Conservation (phyloP, 2,329 filamentous ascomycete genomes). For the Alternaria conjuncta region DNA sequence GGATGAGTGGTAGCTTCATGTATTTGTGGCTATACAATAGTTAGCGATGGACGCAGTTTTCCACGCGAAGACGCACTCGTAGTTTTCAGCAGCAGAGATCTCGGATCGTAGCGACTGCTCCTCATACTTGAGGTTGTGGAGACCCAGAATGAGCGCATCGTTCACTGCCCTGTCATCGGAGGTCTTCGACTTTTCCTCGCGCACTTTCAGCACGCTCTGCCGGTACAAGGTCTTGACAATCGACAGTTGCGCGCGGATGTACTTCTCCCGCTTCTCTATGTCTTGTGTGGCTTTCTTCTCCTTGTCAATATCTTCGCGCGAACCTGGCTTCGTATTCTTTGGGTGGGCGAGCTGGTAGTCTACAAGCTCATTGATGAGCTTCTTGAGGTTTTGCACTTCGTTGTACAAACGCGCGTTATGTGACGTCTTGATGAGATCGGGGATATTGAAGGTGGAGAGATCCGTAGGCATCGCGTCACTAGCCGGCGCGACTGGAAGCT, state of each 20-base stretch:
- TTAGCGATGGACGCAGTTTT: slow-evolving; percentile 10
- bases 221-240: slow-evolving; percentile 76
- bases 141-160: slow-evolving; percentile 85
- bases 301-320: slow-evolving; percentile 30
- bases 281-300: slow-evolving; percentile 33
- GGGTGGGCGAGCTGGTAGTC: slow-evolving; percentile 41
- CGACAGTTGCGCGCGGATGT: slow-evolving; percentile 71
- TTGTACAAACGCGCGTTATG: slow-evolving; percentile 40
- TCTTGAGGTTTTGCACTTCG: slow-evolving; percentile 42
- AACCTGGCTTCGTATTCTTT: slow-evolving; percentile 18
- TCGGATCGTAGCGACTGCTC: slow-evolving; percentile 89
- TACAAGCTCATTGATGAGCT: slow-evolving; percentile 39
- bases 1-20: slow-evolving; percentile 81
- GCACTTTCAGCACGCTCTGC: slow-evolving; percentile 77
- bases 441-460: slow-evolving; percentile 28
- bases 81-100: slow-evolving; percentile 87
- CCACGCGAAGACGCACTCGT: slow-evolving; percentile 69
- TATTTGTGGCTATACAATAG: slow-evolving; percentile 75
- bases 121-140: slow-evolving; percentile 97
- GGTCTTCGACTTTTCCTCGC: slow-evolving; percentile 85
- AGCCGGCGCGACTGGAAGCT: neutral
- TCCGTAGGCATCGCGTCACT: slow-evolving; percentile 20
- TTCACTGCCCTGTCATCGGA: slow-evolving; percentile 89
- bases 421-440: slow-evolving; percentile 35
- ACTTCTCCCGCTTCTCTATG: slow-evolving; percentile 65